A percentile compares a stretch with the other conserved stretches of the same genome.
phyloP scores from a whole-genome alignment of 768 basidiomycete genomes.

The Obba rivulosa region DNA sequence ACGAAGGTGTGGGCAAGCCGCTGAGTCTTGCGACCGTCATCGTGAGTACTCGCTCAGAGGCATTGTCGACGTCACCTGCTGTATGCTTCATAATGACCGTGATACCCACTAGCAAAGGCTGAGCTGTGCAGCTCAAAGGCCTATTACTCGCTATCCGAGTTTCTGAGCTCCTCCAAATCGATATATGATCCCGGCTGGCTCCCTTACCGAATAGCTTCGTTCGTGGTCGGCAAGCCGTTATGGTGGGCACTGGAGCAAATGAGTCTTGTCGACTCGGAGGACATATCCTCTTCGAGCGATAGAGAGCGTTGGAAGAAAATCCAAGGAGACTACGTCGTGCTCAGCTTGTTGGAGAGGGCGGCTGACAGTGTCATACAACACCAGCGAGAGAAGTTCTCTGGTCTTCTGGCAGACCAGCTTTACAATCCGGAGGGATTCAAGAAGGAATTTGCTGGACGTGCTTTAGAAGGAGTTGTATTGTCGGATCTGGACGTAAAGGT shows the following conservation, averaged over 20 bases:
- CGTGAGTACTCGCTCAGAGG: slow-evolving; percentile 42
- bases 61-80: background rate
- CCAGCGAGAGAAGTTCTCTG: slow-evolving; percentile 35
- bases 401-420: slow-evolving; percentile 52
- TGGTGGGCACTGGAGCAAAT: slow-evolving; percentile 85
- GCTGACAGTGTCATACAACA: slow-evolving; percentile 50
- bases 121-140: slow-evolving; percentile 47
- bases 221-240: slow-evolving; percentile 69
- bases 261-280: slow-evolving; percentile 62
- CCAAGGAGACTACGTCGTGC: slow-evolving; percentile 68
- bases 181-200: slow-evolving; percentile 68
- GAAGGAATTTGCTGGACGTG: slow-evolving; percentile 43
- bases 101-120: slow-evolving; percentile 53
- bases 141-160: slow-evolving; percentile 48
- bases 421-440: slow-evolving; percentile 61
- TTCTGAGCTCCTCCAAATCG: slow-evolving; percentile 50
- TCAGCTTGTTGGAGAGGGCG: slow-evolving; percentile 58
- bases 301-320: slow-evolving; percentile 46
- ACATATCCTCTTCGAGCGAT: slow-evolving; percentile 34
- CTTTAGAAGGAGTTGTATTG: slow-evolving; percentile 39
- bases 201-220: slow-evolving; percentile 63
- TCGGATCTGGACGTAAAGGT: slow-evolving; percentile 63
- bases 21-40: slow-evolving; percentile 65
- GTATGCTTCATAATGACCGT: slow-evolving; percentile 19
- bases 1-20: slow-evolving; percentile 71